Evolutionary conservation across 208 protist genomes (phyloP), one percentile per base, ranked within the genome.

Genomic region (Angomonas deanei): DNA sequence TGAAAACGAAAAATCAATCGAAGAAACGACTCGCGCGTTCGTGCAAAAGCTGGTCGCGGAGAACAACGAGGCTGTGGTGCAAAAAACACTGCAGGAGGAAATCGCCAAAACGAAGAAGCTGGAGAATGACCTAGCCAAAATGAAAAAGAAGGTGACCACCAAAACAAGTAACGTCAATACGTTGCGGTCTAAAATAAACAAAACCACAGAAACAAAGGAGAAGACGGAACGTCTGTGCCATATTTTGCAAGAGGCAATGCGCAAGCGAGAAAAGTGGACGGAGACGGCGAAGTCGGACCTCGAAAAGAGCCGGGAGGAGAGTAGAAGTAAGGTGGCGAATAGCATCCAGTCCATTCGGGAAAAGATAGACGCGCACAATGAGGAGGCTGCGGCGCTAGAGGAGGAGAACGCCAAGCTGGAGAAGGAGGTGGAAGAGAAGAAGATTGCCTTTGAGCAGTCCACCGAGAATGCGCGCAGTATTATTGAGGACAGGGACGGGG

Each of bases 101-200:
- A 94, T 94, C 50, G 68, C 70, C 27, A 69, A 71, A 56, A 74
- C 79, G 21, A 92, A 89, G 69, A 80, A 82, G 64, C 70, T 77
- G 63, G 81, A 89, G 55, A 69, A 82, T 1, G 80, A 94, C n/a
- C 32, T 92, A 30, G 76, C 80, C 10, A 59, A 50, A 0, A 0
- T 76, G 30, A 87, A 86, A 50, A 89, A 86, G 58, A 80, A 78
- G 68, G 33, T 78, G 5, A 59, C 46, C 1, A 68, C 33, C 3
- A 49, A 78, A 42, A 60, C 64, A 15, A 81, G 68, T 26, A 64
- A 74, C 4, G 64, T 82, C 10, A 71, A 83, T 5, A 67, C 70
- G 1, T 11, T 79, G 23, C 72, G 74, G 46, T 33, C 27, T 6
- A 61, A 72, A 30, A 31, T 83, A 19, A 39, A 57, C 21, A 82